A percentile compares a stretch with the other conserved stretches of the same genome.
These are phyloP conservation scores for Whalleya microplaca DNA, from an alignment of 2,329 filamentous ascomycete genomes.

Conservation along the genomic window DNA sequence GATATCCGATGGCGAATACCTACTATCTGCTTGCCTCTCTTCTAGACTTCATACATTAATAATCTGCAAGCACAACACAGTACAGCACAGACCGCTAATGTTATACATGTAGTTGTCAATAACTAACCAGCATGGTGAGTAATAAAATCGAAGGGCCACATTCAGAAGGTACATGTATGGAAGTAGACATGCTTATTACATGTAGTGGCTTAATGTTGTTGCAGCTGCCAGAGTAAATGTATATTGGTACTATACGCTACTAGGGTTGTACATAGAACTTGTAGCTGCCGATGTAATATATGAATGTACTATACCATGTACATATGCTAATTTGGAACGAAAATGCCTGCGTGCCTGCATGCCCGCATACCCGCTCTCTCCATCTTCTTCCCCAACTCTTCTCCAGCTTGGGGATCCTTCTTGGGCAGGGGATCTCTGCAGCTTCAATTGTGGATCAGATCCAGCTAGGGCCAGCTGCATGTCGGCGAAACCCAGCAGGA, in stretches of 20 bases:
- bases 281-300: no score
- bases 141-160: background rate
- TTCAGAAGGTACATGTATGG: background rate
- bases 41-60: background rate
- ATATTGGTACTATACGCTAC: no score
- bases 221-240: no score
- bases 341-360: background rate
- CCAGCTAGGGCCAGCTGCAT: slow-evolving; percentile 25
- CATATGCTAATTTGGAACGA: slow-evolving; percentile 1
- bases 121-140: background rate
- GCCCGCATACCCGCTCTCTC: slow-evolving; percentile 10
- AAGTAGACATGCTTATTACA: background rate
- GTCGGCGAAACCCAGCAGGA: slow-evolving; percentile 35
- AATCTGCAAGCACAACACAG: background rate
- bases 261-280: no score
- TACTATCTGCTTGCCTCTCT: background rate
- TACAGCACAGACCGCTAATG: background rate
- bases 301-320: no score
- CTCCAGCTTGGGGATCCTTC: slow-evolving; percentile 26
- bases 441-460: slow-evolving; percentile 28
- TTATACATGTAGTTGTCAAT: background rate
- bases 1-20: background rate
- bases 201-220: background rate
- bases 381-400: slow-evolving; percentile 29
- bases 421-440: slow-evolving; percentile 22